Conservation (phyloP, 306 rosid species). For the Cicer arietinum region DNA sequence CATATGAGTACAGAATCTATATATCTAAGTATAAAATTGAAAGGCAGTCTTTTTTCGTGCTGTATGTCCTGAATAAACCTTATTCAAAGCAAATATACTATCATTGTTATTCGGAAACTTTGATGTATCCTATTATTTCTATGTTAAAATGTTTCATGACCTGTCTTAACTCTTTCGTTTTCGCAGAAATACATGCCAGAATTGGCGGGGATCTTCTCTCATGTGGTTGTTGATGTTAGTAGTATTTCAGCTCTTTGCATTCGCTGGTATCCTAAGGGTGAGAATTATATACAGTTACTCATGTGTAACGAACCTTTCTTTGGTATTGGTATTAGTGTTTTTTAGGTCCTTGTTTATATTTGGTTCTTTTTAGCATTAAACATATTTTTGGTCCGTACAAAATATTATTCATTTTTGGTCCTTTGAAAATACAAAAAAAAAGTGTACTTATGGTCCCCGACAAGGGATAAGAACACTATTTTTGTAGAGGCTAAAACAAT, state of each 20-base stretch:
- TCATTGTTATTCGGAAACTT: slow-evolving; percentile 26
- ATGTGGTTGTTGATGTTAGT: slow-evolving; percentile 95
- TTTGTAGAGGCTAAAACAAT: no score
- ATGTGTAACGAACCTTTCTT: slow-evolving; percentile 7
- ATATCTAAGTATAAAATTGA: no score
- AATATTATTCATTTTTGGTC: neutral
- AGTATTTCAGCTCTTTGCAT: slow-evolving; percentile 81
- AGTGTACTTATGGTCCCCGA: neutral
- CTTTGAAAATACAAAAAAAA: neutral
- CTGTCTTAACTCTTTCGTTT: slow-evolving; percentile 20
- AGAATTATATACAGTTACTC: slow-evolving; percentile 27
- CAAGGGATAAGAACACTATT: no score
- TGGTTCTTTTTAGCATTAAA: neutral
- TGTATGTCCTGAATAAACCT: slow-evolving; percentile 10
- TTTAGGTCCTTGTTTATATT: neutral
- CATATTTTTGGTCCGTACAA: neutral
- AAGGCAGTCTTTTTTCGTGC: neutral
- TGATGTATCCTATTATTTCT: slow-evolving; percentile 22
- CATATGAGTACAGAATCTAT: neutral
- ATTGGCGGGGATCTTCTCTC: slow-evolving; percentile 87
- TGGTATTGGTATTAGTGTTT: neutral
- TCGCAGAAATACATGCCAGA: slow-evolving; percentile 97
- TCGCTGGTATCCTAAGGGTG: slow-evolving; percentile 96
- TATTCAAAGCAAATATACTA: neutral
- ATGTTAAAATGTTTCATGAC: slow-evolving; percentile 29